These are phyloP conservation scores for Flueggea neowawraea DNA, from an alignment of 441 rosid genomes.

Conservation along the genomic window DNA sequence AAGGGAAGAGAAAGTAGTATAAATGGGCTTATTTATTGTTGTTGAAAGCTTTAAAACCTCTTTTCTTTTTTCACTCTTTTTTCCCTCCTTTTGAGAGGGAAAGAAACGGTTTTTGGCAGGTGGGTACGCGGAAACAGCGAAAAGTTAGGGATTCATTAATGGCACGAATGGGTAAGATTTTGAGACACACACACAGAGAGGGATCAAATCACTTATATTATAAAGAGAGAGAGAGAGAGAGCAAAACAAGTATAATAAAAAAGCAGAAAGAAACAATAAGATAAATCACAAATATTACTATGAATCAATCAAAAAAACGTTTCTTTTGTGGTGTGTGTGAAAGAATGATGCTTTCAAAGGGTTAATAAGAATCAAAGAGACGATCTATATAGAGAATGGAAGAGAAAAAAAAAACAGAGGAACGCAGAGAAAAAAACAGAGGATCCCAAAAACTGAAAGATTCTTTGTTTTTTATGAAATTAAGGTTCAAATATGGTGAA, in stretches of 20 bases:
- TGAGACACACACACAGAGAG: not conserved
- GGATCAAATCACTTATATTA: not conserved
- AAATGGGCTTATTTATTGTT: slow-evolving; percentile 7
- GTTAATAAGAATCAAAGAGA: not conserved
- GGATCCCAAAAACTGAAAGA: not conserved
- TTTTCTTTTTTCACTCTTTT: not conserved
- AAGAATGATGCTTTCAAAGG: not conserved
- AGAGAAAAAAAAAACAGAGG: too few relatives aligned
- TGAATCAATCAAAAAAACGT: too few relatives aligned
- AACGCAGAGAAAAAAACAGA: too few relatives aligned
- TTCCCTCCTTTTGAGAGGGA: not conserved
- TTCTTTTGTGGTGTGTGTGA: too few relatives aligned
- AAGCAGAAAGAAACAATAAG: too few relatives aligned
- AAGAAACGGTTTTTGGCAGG: slow-evolving; percentile 16
- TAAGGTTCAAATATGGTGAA: not conserved
- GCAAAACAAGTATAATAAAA: too few relatives aligned
- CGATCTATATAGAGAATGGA: not conserved
- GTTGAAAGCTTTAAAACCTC: not conserved
- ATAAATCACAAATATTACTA: too few relatives aligned
- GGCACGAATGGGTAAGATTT: slow-evolving; percentile 8
- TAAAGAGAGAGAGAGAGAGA: too few relatives aligned
- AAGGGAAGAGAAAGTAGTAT: not conserved
- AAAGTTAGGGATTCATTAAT: slow-evolving; percentile 1
- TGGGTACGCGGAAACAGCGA: slow-evolving; percentile 19
- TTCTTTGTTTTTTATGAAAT: not conserved